A percentile compares a stretch with the other conserved stretches of the same genome.
phyloP scores from a whole-genome alignment of 2,329 filamentous ascomycete species.

The Pseudofabraea citricarpa region DNA sequence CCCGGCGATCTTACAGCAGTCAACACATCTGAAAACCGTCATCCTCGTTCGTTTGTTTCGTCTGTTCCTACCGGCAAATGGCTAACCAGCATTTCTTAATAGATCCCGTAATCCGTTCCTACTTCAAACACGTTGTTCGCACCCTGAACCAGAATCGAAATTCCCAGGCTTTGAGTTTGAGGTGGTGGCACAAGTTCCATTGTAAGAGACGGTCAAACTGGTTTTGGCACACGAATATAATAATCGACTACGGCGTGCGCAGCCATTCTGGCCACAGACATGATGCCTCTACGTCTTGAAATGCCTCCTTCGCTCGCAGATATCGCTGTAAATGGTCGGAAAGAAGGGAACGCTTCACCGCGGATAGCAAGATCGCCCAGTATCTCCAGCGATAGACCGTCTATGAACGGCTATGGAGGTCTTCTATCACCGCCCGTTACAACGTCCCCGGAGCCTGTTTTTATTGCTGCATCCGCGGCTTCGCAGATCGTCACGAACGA shows the following conservation, averaged over 20 bases:
- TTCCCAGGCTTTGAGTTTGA: no score
- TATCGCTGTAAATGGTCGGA: conserved; percentile 8
- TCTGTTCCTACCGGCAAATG: neutral
- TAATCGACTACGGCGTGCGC: no score
- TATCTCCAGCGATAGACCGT: conserved; percentile 67
- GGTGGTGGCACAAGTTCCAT: neutral
- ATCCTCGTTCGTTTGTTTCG: neutral
- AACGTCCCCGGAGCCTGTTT: conserved; percentile 74
- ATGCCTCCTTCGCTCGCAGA: conserved; percentile 18
- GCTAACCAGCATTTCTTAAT: no score
- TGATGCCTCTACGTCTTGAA: no score
- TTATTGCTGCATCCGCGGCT: conserved; percentile 82
- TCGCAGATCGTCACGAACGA: conserved; percentile 89
- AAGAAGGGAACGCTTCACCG: conserved; percentile 2
- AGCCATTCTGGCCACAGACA: no score
- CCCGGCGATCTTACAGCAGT: neutral
- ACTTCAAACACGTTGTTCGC: no score
- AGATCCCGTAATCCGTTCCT: no score
- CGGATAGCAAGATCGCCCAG: conserved; percentile 40
- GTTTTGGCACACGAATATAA: neutral
- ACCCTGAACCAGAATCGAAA: no score
- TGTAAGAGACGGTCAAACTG: neutral
- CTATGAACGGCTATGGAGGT: conserved; percentile 50
- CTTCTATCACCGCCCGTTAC: conserved; percentile 61
- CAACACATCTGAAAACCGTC: neutral